phyloP scores from a whole-genome alignment of 1,139 yeast genomes.

The Debaryomyces subglobosus region DNA sequence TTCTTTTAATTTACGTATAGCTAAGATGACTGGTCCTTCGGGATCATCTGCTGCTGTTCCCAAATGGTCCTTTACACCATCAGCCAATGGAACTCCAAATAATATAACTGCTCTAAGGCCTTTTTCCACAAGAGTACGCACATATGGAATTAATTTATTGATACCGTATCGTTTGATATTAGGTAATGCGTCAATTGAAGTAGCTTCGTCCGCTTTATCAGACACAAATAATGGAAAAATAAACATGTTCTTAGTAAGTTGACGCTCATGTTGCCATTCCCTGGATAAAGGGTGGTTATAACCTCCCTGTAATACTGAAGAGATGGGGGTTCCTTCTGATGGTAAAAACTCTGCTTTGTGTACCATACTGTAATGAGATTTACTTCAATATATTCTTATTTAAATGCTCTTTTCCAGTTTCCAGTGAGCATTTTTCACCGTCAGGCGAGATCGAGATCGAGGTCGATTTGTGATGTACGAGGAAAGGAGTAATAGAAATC shows the following conservation, averaged over 20 bases:
- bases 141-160: constrained; percentile 75
- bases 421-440: not conserved
- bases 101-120: constrained; percentile 86
- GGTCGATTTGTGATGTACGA: not conserved
- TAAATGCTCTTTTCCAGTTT: not conserved
- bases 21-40: constrained; percentile 87
- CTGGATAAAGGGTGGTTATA: constrained; percentile 88
- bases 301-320: constrained; percentile 91
- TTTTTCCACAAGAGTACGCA: constrained; percentile 67
- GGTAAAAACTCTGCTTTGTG: constrained; percentile 74
- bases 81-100: constrained; percentile 86
- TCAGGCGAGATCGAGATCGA: not conserved
- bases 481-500: not conserved
- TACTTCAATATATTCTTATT: not conserved
- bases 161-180: constrained; percentile 87
- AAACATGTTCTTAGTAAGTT: constrained; percentile 82
- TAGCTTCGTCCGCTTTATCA: constrained; percentile 81
- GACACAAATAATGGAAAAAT: constrained; percentile 90
- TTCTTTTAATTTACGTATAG: constrained; percentile 63
- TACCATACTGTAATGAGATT: constrained; percentile 28
- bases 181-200: constrained; percentile 75
- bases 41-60: constrained; percentile 98
- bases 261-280: constrained; percentile 89
- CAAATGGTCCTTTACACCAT: constrained; percentile 71
- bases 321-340: constrained; percentile 58